Conservation (phyloP, 2,329 filamentous ascomycete genomes). For the Colletotrichum tabaci region DNA sequence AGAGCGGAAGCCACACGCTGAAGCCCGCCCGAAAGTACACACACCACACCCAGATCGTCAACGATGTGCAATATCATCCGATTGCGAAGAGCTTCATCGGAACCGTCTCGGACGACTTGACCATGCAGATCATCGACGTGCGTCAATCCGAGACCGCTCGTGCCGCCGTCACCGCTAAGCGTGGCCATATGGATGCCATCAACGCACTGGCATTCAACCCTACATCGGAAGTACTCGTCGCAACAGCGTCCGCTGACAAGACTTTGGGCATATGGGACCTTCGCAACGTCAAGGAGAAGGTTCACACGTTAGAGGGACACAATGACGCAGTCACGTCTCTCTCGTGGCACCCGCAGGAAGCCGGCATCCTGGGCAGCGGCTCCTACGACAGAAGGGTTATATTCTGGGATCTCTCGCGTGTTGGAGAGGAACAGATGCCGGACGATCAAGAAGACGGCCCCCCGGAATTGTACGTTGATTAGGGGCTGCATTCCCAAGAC, state of each 20-base stretch:
- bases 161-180: conserved; percentile 77
- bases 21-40: conserved; percentile 83
- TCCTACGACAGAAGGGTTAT: conserved; percentile 94
- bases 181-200: conserved; percentile 91
- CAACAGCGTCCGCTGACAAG: conserved; percentile 95
- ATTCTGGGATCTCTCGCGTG: conserved; percentile 94
- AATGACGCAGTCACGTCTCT: conserved; percentile 91
- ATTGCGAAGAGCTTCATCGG: conserved; percentile 88
- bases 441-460: conserved; percentile 96
- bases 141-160: conserved; percentile 76
- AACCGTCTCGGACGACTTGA: conserved; percentile 95
- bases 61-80: conserved; percentile 97
- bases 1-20: conserved; percentile 78
- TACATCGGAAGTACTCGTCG: conserved; percentile 88
- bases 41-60: conserved; percentile 92
- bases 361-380: conserved; percentile 88
- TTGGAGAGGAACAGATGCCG: conserved; percentile 93
- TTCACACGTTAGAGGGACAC: conserved; percentile 92
- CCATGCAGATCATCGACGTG: conserved; percentile 92
- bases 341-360: conserved; percentile 94
- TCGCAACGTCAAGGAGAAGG: conserved; percentile 88
- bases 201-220: conserved; percentile 98
- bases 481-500: neutral
- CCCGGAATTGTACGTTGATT: conserved; percentile 80
- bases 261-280: conserved; percentile 97